phyloP scores from a whole-genome alignment of 176 grass and related monocot species.

The Ananas comosus region DNA sequence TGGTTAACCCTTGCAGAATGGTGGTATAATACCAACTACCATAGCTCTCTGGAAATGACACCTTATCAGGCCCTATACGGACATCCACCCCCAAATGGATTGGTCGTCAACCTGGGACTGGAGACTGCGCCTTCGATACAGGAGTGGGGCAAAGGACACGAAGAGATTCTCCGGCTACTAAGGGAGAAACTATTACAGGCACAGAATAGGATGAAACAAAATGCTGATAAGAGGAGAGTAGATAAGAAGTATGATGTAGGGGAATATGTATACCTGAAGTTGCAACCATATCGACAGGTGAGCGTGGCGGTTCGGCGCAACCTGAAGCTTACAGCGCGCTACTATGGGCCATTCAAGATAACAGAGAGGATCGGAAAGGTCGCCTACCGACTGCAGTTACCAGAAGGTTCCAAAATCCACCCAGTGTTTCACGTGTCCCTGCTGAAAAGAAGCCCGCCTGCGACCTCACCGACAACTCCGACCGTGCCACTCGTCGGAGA shows the following conservation, averaged over 20 bases:
- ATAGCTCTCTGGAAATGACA: fast-evolving
- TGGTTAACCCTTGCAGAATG: background rate
- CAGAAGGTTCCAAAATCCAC: background rate
- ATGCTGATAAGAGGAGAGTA: background rate
- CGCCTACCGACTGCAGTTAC: background rate
- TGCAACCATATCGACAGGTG: background rate
- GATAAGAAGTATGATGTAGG: background rate
- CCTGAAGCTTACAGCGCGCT: background rate
- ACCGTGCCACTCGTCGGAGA: no score
- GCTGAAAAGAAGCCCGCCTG: no score
- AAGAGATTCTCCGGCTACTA: background rate
- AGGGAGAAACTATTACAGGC: background rate
- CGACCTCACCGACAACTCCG: no score
- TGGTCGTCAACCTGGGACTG: background rate
- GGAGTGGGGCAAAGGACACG: background rate
- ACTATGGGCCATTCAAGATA: background rate
- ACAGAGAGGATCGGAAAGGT: background rate
- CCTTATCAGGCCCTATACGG: background rate
- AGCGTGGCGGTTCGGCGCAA: background rate
- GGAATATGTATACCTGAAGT: conserved; percentile 6
- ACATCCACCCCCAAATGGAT: background rate
- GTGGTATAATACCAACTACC: background rate
- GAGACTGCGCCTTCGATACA: background rate
- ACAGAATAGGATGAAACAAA: background rate
- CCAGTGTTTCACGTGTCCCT: background rate